Conservation (phyloP, 495 filamentous ascomycete species). For the Lichenothelia convexa region DNA sequence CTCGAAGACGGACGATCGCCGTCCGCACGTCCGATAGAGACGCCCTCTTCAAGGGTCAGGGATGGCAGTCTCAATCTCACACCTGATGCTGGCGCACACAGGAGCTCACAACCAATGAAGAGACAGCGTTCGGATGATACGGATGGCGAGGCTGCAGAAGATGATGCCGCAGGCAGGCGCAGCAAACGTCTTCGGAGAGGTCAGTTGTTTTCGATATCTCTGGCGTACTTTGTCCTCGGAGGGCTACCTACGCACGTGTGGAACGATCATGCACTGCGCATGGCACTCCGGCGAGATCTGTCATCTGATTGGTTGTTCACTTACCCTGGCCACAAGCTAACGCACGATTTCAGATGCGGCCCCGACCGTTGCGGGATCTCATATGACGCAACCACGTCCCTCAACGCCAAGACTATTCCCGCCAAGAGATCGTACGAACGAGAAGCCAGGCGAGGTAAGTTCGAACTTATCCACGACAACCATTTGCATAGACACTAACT, state of each 20-base stretch:
- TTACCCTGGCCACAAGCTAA: too few relatives aligned
- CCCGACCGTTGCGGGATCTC: conserved; percentile 83
- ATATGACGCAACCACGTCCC: conserved; percentile 87
- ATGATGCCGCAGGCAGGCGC: conserved; percentile 62
- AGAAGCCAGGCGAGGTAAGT: conserved; percentile 58
- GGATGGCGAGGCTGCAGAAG: conserved; percentile 38
- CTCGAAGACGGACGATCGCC: conserved; percentile 27
- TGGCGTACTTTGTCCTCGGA: too few relatives aligned
- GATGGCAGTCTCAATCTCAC: too few relatives aligned
- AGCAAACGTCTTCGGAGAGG: conserved; percentile 92
- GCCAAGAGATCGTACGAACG: conserved; percentile 44
- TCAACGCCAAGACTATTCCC: conserved; percentile 42
- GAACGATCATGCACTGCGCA: too few relatives aligned
- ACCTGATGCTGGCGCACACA: conserved; percentile 38
- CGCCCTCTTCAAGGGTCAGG: conserved; percentile 31
- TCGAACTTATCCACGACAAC: too few relatives aligned
- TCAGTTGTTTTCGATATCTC: conserved; percentile 26
- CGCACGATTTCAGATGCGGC: conserved; percentile 43
- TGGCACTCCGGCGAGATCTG: too few relatives aligned
- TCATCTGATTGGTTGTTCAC: too few relatives aligned
- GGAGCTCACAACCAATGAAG: conserved; percentile 39
- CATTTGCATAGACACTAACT: too few relatives aligned
- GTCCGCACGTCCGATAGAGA: conserved; percentile 30
- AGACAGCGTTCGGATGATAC: conserved; percentile 67
- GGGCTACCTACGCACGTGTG: too few relatives aligned